Percentiles rank a stretch among this genome's conserved stretches.
Evolutionary conservation across 208 protist genomes (phyloP).

Genomic region (Leishmania arabica): DNA sequence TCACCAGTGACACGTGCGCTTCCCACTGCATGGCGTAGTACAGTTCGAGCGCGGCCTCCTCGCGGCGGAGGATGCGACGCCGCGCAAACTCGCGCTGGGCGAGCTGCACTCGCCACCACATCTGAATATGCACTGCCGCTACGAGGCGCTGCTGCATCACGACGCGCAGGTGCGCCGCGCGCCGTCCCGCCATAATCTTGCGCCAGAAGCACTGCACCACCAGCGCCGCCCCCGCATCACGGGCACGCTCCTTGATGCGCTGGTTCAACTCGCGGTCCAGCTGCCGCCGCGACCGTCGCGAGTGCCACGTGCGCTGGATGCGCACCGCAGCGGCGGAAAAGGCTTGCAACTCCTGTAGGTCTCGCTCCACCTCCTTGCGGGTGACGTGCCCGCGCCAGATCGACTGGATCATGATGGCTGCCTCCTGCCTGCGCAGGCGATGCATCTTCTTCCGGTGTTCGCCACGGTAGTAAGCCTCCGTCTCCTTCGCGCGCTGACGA

Average conservation of each 20-base stretch:
- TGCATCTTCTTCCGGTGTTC: slow-evolving; percentile 60
- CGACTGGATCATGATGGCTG: slow-evolving; percentile 73
- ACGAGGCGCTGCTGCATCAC: slow-evolving; percentile 16
- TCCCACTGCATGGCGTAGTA: slow-evolving; percentile 76
- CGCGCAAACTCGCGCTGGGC: slow-evolving; percentile 39
- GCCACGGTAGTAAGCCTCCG: slow-evolving; percentile 67
- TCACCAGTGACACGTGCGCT: slow-evolving; percentile 46
- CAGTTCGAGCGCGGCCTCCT: slow-evolving; percentile 56
- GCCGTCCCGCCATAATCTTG: slow-evolving; percentile 64
- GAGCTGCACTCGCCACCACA: slow-evolving; percentile 72
- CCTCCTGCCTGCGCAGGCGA: slow-evolving; percentile 56
- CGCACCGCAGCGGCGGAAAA: slow-evolving; percentile 31
- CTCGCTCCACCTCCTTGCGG: slow-evolving; percentile 41
- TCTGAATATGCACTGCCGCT: slow-evolving; percentile 53
- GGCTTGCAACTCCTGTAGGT: slow-evolving; percentile 26
- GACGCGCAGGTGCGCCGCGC: slow-evolving; percentile 46
- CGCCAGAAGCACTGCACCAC: slow-evolving; percentile 89
- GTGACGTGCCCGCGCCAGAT: slow-evolving; percentile 83
- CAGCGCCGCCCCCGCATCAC: slow-evolving; percentile 46
- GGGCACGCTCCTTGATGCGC: slow-evolving; percentile 34
- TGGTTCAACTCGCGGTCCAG: slow-evolving; percentile 41
- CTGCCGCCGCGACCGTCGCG: slow-evolving; percentile 25
- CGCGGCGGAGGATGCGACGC: slow-evolving; percentile 31
- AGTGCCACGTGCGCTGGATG: slow-evolving; percentile 77
- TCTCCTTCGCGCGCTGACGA: slow-evolving; percentile 41